Base-by-base conservation (phyloP, 306 rosid species). In the Casuarina equisetifolia region DNA sequence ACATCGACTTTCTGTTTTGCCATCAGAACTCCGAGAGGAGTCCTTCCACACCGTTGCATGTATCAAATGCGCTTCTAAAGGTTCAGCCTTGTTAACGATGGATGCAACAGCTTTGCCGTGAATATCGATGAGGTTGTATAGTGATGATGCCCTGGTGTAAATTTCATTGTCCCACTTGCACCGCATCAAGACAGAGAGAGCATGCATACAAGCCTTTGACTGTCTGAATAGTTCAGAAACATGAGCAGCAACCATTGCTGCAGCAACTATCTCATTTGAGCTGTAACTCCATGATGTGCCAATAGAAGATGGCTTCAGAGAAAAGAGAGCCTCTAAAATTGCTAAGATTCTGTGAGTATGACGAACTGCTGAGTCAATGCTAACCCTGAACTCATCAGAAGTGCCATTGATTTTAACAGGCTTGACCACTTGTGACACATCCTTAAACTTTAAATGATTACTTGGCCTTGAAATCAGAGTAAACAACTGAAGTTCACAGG, bases 221-320 rank as follows among this genome's bases (percentile, higher is more conserved):
- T 85, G 87, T 81, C 98, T 87, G 79, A 94, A 94, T 80, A 94
- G 82, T 70, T 94, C 98, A 77, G 98, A 92, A 81, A 94, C 88
- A 85, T 94, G 98, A 25, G 98, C 98, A 3, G 98, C 98, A 85
- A 94, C 98, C 98, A 94, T 94, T n/a, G 98, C 98, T 81, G 98
- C 98, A 61, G 98, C 98, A 80, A 94, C 97, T 79, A 94, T 94
- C 87, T 94, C 98, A 70, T 90, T 92, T 61, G 98, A 94, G 85
- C 98, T 92, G 87, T 87, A 92, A 88, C 92, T 92, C 97, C 98
- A 92, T 4, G 97, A 90, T n/a, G 98, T 92, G 52, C 98, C 98
- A 81, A 94, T 85, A 76, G 98, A 85, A 81, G 98, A 94, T 43
- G 98, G 98, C 85, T 92, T 93, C 77, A 94, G 82, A 42, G 90